Conservation (phyloP, 805 yeast genomes). For the Crinitomyces ghanaensis region DNA sequence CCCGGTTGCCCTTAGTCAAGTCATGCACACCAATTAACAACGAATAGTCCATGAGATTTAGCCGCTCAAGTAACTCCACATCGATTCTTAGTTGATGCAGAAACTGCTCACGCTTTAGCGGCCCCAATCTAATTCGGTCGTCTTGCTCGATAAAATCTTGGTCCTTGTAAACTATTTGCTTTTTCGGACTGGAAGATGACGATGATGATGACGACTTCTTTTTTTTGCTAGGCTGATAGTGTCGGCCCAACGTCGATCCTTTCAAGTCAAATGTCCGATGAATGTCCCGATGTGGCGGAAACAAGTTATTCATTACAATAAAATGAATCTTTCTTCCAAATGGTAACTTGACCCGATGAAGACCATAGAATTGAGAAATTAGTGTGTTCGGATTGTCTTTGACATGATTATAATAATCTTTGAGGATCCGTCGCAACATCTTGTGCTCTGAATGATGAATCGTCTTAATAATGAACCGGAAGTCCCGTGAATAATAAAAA, state of each 20-base stretch:
- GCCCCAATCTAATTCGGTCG: conserved; percentile 63
- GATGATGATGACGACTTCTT: too few species aligned
- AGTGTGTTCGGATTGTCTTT: conserved; percentile 77
- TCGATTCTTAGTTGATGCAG: conserved; percentile 65
- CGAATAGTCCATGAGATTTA: conserved; percentile 94
- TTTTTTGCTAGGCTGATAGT: conserved; percentile 12
- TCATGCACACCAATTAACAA: conserved; percentile 82
- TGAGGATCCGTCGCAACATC: conserved; percentile 60
- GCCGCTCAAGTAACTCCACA: conserved; percentile 53
- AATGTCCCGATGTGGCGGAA: conserved; percentile 85
- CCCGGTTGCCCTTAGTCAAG: conserved; percentile 44
- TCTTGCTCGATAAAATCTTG: conserved; percentile 70
- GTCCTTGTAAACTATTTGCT: conserved; percentile 59
- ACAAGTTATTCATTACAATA: conserved; percentile 90
- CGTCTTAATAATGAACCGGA: conserved; percentile 88
- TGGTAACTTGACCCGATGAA: conserved; percentile 88
- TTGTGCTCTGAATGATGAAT: conserved; percentile 89
- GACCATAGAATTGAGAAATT: conserved; percentile 90
- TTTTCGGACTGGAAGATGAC: too few species aligned
- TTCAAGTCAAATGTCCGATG: conserved; percentile 82
- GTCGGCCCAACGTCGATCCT: conserved; percentile 83
- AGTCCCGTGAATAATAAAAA: conserved; percentile 90
- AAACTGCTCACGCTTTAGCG: conserved; percentile 47
- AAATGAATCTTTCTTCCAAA: conserved; percentile 75
- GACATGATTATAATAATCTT: conserved; percentile 72